These are phyloP conservation scores for Dactylorhiza incarnata DNA, from an alignment of 106 monocot genomes.

Conservation along the genomic window DNA sequence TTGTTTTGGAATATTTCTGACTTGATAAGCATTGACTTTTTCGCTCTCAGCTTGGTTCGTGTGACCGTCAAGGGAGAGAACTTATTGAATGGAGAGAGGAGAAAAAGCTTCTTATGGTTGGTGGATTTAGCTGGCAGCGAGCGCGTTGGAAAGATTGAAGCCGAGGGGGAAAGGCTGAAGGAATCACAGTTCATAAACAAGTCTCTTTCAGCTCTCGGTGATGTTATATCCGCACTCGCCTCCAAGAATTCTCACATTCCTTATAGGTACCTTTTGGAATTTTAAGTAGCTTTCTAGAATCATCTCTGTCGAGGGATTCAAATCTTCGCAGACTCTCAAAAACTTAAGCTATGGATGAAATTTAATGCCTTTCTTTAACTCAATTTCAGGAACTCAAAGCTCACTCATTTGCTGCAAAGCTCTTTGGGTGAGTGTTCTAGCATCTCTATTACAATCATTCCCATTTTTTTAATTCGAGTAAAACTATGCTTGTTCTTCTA, in stretches of 20 bases:
- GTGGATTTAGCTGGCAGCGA: conserved; percentile 98
- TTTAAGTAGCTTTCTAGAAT: background rate
- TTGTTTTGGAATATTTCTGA: background rate
- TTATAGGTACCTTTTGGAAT: conserved; percentile 40
- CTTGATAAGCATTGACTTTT: background rate
- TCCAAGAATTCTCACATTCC: conserved; percentile 87
- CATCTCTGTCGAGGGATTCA: background rate
- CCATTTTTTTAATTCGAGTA: background rate
- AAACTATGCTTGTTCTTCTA: background rate
- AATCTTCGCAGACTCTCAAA: background rate
- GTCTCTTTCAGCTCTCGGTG: conserved; percentile 87
- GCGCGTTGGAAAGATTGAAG: conserved; percentile 74
- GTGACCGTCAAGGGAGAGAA: conserved; percentile 66
- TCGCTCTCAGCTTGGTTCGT: conserved; percentile 61
- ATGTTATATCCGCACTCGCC: conserved; percentile 85
- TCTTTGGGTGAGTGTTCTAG: conserved; percentile 53
- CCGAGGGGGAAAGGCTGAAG: conserved; percentile 84
- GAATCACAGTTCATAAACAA: conserved; percentile 98
- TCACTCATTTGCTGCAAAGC: conserved; percentile 91
- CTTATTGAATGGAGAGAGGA: conserved; percentile 42
- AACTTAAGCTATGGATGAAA: background rate
- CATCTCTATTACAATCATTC: background rate
- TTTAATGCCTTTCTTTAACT: background rate
- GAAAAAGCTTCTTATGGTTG: conserved; percentile 76
- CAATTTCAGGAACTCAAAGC: conserved; percentile 78